Conservation (phyloP, 2,329 filamentous ascomycete genomes). For the Myriosclerotinia scirpicola region DNA sequence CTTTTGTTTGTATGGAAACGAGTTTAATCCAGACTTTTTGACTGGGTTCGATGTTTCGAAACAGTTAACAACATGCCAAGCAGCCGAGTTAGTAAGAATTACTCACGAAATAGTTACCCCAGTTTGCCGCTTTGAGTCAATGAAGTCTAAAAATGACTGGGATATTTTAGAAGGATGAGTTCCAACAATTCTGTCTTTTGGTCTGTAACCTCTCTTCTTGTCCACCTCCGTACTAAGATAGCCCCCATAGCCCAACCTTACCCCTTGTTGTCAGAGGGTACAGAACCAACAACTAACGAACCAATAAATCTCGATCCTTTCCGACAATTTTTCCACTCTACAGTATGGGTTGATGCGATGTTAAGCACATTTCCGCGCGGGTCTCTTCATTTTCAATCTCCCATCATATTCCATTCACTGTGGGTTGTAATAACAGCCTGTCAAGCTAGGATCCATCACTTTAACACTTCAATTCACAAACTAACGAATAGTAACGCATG, state of each 20-base stretch:
- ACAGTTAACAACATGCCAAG: neutral
- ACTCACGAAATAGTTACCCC: neutral
- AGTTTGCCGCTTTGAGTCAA: neutral
- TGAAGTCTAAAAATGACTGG: neutral
- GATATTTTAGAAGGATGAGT: constrained; percentile 2
- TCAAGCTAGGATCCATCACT: neutral
- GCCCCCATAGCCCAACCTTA: neutral
- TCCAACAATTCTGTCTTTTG: too few relatives aligned
- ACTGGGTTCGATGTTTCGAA: constrained; percentile 7
- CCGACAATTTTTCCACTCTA: neutral
- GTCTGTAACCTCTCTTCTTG: neutral
- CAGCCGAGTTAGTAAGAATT: neutral
- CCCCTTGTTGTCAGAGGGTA: neutral
- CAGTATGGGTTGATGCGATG: neutral
- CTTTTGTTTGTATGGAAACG: neutral
- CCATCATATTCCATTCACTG: neutral
- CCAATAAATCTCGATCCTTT: neutral
- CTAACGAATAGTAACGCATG: neutral
- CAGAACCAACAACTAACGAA: neutral
- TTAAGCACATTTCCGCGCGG: constrained; percentile 9
- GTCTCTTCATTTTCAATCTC: neutral
- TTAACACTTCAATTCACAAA: neutral
- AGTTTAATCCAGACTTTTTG: neutral
- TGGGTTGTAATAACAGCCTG: neutral
- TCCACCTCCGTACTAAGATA: neutral